Evolutionary conservation across 1,284 basidiomycete genomes (phyloP), one percentile per base, ranked within the genome.

Genomic region (Cryptococcus sp.): DNA sequence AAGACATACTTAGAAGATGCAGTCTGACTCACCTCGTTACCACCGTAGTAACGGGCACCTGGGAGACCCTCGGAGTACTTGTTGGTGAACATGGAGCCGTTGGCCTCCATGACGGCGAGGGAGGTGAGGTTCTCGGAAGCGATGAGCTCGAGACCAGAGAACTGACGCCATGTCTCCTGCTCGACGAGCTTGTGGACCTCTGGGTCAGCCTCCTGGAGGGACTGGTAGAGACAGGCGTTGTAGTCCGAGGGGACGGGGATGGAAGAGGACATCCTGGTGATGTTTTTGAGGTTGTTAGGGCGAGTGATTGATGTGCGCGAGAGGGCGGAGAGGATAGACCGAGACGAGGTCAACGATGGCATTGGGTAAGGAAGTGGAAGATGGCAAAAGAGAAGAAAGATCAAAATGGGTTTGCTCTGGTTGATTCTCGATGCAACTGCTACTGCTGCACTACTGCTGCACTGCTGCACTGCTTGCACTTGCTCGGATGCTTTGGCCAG

Each of bases 101-200:
- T 98, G 66, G 94, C 96, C 81, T 99, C 90, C 90, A 99, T 96
- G 59, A 90, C 87, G 42, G 93, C 91, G 68, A 87, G 84, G 73
- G 90, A 93, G 64, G 93, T 96, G 83, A 97, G 82, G 83, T 96
- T 97, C 91, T 78, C 76, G 50, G 78, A 79, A 57, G 66, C 64
- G 60, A 72, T 71, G 53, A 73, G 62, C 57, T 99, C 96, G 65
- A 99, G 88, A 63, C 96, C 96, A 54, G 91, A 91, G 81, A 91
- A 97, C 84, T 98, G 95, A 72, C 93, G 83, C 92, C 93, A 97
- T 80, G 92, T 95, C 85, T 99, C 95, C 84, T 96, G 92, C 83
- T 99, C 93, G 82, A 99, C 92, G 84, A 99, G 91, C 80, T 93
- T 90, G 81, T 93, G 87, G 71, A 99, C 88, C 81, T 91, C 91